phyloP scores from a whole-genome alignment of 2,329 filamentous ascomycete genomes.

The Diaporthe batatas region DNA sequence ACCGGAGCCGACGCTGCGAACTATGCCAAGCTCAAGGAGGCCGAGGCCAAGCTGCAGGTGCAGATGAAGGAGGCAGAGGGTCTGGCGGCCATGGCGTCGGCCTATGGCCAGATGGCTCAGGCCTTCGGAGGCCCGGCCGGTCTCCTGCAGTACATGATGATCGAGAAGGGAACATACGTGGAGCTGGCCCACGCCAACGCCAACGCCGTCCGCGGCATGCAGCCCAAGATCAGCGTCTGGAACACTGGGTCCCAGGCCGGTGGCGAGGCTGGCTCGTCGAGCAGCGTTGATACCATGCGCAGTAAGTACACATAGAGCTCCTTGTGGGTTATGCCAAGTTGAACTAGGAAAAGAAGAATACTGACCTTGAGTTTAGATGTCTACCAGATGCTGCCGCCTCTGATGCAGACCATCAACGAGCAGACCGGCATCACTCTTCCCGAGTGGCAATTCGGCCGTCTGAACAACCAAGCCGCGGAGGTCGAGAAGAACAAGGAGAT shows the following conservation, averaged over 20 bases:
- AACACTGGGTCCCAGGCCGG: slow-evolving; percentile 75
- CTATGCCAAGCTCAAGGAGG: slow-evolving; percentile 58
- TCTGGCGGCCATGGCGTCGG: slow-evolving; percentile 81
- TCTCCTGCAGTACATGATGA: slow-evolving; percentile 88
- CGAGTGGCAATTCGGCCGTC: slow-evolving; percentile 76
- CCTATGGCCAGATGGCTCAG: slow-evolving; percentile 78
- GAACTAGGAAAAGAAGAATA: neutral
- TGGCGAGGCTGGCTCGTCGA: slow-evolving; percentile 51
- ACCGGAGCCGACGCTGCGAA: slow-evolving; percentile 58
- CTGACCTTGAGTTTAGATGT: slow-evolving; percentile 61
- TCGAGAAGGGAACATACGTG: slow-evolving; percentile 84
- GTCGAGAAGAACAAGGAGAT: slow-evolving; percentile 58
- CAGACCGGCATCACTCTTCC: slow-evolving; percentile 88
- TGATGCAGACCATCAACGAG: slow-evolving; percentile 88
- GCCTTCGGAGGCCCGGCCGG: slow-evolving; percentile 84
- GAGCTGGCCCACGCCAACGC: slow-evolving; percentile 84
- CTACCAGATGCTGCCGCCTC: slow-evolving; percentile 85
- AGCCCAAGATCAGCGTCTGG: slow-evolving; percentile 93
- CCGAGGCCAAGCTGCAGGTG: slow-evolving; percentile 65
- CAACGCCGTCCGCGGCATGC: slow-evolving; percentile 78
- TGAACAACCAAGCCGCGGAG: slow-evolving; percentile 53
- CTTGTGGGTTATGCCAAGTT: too few species aligned
- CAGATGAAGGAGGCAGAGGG: slow-evolving; percentile 83
- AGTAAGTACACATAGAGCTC: slow-evolving; percentile 50
- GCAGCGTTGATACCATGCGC: slow-evolving; percentile 74